These are phyloP conservation scores for Eutrema salsugineum DNA, from an alignment of 441 rosid species.

Conservation along the genomic window DNA sequence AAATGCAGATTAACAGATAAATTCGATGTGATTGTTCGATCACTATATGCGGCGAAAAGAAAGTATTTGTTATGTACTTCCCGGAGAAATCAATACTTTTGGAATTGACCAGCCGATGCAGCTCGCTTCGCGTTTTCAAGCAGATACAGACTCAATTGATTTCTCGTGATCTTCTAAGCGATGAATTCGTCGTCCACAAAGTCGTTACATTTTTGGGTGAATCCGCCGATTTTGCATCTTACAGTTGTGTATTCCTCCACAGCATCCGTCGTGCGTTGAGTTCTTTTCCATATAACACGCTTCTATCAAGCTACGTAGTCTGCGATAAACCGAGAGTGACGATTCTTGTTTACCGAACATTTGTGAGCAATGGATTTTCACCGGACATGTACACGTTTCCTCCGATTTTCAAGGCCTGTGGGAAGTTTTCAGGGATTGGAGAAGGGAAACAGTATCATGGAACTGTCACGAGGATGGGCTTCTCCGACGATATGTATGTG, in stretches of 20 bases:
- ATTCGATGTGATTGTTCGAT: neutral
- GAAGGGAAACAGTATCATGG: conserved; percentile 36
- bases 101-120: conserved; percentile 27
- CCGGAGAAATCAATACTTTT: conserved; percentile 22
- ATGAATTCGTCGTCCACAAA: conserved; percentile 20
- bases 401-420: conserved; percentile 30
- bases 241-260: conserved; percentile 26
- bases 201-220: conserved; percentile 36
- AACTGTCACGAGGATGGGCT: conserved; percentile 12
- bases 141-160: conserved; percentile 33
- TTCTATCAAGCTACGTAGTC: conserved; percentile 34
- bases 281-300: conserved; percentile 38
- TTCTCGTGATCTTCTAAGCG: conserved; percentile 26
- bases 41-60: neutral
- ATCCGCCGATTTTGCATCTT: conserved; percentile 25
- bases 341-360: conserved; percentile 24
- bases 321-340: conserved; percentile 33
- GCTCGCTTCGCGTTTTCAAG: conserved; percentile 31
- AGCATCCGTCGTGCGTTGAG: conserved; percentile 3
- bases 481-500: conserved; percentile 14
- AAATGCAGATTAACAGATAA: neutral
- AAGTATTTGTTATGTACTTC: neutral
- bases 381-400: conserved; percentile 36
- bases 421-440: conserved; percentile 26
- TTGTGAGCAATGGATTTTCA: conserved; percentile 32